Base-by-base conservation (phyloP, 164 flowering plant genomes). In the Tetrastigma voinierianum region DNA sequence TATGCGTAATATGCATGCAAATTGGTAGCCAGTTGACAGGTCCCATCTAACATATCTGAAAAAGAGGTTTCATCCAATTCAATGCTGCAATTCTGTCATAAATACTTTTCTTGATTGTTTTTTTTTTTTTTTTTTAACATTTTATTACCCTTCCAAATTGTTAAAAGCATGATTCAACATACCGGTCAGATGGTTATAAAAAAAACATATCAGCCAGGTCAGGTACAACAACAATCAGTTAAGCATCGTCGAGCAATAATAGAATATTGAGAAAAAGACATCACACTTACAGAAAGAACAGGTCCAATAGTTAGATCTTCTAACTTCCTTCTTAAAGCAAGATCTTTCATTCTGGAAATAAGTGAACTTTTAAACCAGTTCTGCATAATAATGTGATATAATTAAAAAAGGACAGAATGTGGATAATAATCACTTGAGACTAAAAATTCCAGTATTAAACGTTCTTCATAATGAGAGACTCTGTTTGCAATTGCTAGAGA, bases 281-380 rank as follows among this genome's bases (percentile, higher is more conserved):
- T 62, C 60, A 48, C 51, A 74, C 98, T 82, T 84, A 96, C 99
- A 4, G 97, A 89, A 62, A 93, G 95, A 57, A 96, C 97, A 57
- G 99, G 99, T 51, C 97, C 98, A 72, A 93, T 56, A 11, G 99
- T 93, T 62, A 96, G 74, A 77, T 96, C 98, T 62, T 87, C 91
- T 15, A 93, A 79, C 73, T 90, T 96, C 72, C 98, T 83, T 77
- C 96, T 85, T 67, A 77, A 82, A 46, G 99, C 96, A 79, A 96
- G 96, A 45, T 80, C 80, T 70, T 84, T 77, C 77, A 96, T 61
- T 70, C 87, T 88, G 40, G 87, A 77, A 56, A 91, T 5, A 67
- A 93, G 84, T 24, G 87, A 72, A 74, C 80, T 91, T 71, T 73
- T 68, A 11, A 72, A 68, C 99, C 99, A 96, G 70, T 90, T 96